Percentiles rank a stretch among this genome's conserved stretches.
Conservation (phyloP, 1,139 yeast genomes). For the Magnusiomyces magnusii region DNA sequence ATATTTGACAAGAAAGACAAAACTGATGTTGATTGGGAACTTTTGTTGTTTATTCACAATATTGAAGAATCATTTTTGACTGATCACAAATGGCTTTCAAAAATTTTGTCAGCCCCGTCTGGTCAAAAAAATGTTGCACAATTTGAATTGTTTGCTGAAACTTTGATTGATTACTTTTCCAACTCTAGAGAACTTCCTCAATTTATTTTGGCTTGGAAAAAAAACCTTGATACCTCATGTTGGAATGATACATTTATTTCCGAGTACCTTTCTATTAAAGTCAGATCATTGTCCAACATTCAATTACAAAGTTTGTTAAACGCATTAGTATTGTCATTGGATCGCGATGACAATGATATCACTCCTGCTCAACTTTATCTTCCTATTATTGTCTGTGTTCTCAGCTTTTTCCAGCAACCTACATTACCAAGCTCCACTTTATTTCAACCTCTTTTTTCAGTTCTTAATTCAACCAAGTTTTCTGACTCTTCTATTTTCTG, state of each 20-base stretch:
- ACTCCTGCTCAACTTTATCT: slow-evolving; percentile 11
- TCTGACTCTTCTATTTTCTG: slow-evolving; percentile 12
- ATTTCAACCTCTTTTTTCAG: slow-evolving; percentile 8
- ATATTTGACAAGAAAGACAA: slow-evolving; percentile 1
- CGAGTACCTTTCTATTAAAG: slow-evolving; percentile 15
- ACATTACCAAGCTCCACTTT: slow-evolving; percentile 9
- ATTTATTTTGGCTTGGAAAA: slow-evolving; percentile 15
- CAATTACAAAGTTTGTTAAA: slow-evolving; percentile 19
- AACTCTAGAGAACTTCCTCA: slow-evolving; percentile 16
- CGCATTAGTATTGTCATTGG: slow-evolving; percentile 8
- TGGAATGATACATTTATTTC: slow-evolving; percentile 19
- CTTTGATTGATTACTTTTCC: slow-evolving; percentile 15
- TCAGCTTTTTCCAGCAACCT: slow-evolving; percentile 15
- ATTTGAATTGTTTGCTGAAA: slow-evolving; percentile 11
- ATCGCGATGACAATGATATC: background rate
- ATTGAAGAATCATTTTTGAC: slow-evolving; percentile 13
- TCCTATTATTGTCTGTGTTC: slow-evolving; percentile 14
- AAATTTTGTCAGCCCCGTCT: slow-evolving; percentile 7
- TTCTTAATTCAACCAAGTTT: slow-evolving; percentile 6
- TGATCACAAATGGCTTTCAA: slow-evolving; percentile 5
- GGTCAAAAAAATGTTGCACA: slow-evolving; percentile 2
- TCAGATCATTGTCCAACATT: slow-evolving; percentile 18
- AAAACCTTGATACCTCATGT: slow-evolving; percentile 10
- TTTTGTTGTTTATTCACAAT: slow-evolving; percentile 13
- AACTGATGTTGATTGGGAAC: slow-evolving; percentile 13